Evolutionary conservation across 257 asterid genomes (phyloP), one percentile per base, ranked within the genome.

Genomic region (Gentiana macrophylla): DNA sequence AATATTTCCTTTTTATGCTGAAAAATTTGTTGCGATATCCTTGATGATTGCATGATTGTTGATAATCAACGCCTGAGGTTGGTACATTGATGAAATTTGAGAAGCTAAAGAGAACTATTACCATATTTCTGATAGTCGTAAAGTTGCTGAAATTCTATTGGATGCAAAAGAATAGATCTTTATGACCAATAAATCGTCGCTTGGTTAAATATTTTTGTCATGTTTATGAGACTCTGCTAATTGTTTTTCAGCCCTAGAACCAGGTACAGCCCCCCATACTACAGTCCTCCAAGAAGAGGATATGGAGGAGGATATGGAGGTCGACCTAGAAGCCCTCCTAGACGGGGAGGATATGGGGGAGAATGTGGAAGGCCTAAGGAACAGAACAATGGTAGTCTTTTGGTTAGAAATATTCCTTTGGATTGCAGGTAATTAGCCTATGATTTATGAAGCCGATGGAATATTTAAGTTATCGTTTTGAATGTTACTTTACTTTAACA

Each of bases 221-320:
- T 41, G 46, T 41, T 41, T 4, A 7, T 38, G 45, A 38, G 45
- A 38, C 45, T 38, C 7, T 41, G 46, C 46, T 41, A 41, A 41
- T 41, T 41, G 4, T 48, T 9, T 36, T 52, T 36, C 13, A 60
- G 70, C 58, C 37, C 41, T n/a, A 49, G 37, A 56, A 65, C 12
- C 46, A 70, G 74, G 63, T 59, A 70, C 33, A 70, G 74, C 37
- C 66, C 74, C 54, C 62, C 59, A 1, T 64, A 70, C 43, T 35
- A 59, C 59, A 64, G 70, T 63, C 74, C 74, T 49, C 70, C 74
- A 44, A 70, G 74, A 55, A 70, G 74, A 56, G 74, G 70, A 50
- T 70, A 70, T 55, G 70, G 74, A 36, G 24, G 24, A 24, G 24
- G 24, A 24, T 24, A 24, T 24, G 24, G 24, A 24, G 63, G 74